Percentiles rank a stretch among this genome's conserved stretches.
phyloP scores from a whole-genome alignment of 148 eudicot genomes.

The Silene conica region DNA sequence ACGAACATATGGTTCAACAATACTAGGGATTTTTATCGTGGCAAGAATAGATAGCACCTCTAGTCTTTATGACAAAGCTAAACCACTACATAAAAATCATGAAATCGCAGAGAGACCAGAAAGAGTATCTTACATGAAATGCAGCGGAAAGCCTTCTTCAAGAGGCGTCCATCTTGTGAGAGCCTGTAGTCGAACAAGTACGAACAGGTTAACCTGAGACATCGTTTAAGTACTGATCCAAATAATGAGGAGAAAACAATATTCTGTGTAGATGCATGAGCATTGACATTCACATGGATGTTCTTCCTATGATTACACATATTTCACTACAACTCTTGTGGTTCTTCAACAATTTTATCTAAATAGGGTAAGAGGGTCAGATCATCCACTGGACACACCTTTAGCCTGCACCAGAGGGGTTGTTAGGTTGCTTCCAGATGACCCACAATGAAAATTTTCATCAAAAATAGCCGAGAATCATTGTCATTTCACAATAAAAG shows the following conservation, averaged over 20 bases:
- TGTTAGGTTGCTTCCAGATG: not conserved
- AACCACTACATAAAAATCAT: conserved; percentile 2
- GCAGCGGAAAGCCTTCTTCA: conserved; percentile 80
- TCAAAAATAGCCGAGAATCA: too few species aligned
- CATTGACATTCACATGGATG: not conserved
- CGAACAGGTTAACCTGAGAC: conserved; percentile 4
- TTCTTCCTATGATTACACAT: not conserved
- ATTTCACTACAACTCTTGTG: not conserved
- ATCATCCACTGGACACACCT: too few species aligned
- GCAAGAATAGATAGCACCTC: not conserved
- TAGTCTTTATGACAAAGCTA: not conserved
- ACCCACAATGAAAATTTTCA: not conserved
- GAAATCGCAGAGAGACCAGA: conserved; percentile 8
- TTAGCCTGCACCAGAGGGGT: too few species aligned
- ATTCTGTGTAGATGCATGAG: not conserved
- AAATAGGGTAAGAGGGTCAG: too few species aligned
- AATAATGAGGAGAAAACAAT: not conserved
- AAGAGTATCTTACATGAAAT: conserved; percentile 54
- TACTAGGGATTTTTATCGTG: not conserved
- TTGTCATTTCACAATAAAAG: too few species aligned
- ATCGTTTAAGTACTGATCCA: not conserved
- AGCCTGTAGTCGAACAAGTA: conserved; percentile 39
- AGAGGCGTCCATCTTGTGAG: conserved; percentile 61
- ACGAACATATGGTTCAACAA: not conserved
- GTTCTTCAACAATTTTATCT: too few species aligned